These are phyloP conservation scores for Suillus tomentosus DNA, from an alignment of 768 basidiomycete genomes.

Conservation along the genomic window DNA sequence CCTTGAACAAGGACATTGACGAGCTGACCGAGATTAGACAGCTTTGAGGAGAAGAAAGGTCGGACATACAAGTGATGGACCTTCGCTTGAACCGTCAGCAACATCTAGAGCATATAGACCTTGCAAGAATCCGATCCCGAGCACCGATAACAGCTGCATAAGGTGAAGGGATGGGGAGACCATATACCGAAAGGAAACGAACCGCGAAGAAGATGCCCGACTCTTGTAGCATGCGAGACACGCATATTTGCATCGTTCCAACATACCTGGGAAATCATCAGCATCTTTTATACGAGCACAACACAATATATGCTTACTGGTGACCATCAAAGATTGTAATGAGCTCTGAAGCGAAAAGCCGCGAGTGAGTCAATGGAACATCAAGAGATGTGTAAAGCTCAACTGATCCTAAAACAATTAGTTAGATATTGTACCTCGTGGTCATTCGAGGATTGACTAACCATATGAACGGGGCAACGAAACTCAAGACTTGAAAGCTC, in stretches of 20 bases:
- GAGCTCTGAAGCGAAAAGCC: conserved; percentile 49
- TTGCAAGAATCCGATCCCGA: conserved; percentile 84
- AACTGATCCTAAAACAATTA: conserved; percentile 70
- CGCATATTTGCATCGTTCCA: conserved; percentile 92
- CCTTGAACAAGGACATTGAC: conserved; percentile 77
- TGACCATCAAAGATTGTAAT: conserved; percentile 81
- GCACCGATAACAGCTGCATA: conserved; percentile 71
- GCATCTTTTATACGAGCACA: not conserved
- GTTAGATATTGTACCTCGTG: not conserved
- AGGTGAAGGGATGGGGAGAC: not conserved
- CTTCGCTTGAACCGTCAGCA: conserved; percentile 76
- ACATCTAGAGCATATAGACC: conserved; percentile 89
- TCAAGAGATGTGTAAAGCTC: conserved; percentile 29
- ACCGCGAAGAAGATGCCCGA: conserved; percentile 92
- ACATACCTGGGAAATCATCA: conserved; percentile 56
- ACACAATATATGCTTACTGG: conserved; percentile 48
- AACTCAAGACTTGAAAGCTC: conserved; percentile 90
- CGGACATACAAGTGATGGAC: conserved; percentile 45
- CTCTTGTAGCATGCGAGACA: conserved; percentile 90
- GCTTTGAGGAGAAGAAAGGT: conserved; percentile 3
- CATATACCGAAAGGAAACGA: conserved; percentile 21
- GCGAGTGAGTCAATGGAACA: conserved; percentile 5
- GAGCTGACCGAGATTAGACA: conserved; percentile 43
- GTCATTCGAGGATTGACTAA: conserved; percentile 35
- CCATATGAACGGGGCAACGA: conserved; percentile 89